A percentile compares a stretch with the other conserved stretches of the same genome.
Evolutionary conservation across 768 basidiomycete genomes (phyloP).

Genomic region (Termitomyces sp.): DNA sequence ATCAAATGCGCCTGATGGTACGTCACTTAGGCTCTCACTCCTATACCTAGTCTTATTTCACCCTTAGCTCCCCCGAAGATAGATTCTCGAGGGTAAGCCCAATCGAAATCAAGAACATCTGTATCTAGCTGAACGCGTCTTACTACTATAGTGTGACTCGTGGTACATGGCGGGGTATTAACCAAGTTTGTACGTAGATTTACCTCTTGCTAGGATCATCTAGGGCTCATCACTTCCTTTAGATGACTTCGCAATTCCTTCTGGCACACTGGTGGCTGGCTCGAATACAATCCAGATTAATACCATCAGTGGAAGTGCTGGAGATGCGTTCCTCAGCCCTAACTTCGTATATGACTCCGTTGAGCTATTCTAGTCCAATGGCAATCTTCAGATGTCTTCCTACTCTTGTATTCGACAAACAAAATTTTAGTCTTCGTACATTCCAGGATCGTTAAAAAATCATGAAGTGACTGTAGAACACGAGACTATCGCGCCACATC

Average conservation of each 20-base stretch:
- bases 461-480: background rate
- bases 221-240: background rate
- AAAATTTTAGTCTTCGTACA: background rate
- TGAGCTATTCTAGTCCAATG: conserved; percentile 28
- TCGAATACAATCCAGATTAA: conserved; percentile 39
- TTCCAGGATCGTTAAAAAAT: background rate
- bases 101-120: background rate
- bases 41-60: background rate
- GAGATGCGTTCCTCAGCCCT: conserved; percentile 38
- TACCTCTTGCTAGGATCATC: background rate
- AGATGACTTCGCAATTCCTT: conserved; percentile 39
- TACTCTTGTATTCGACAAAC: background rate
- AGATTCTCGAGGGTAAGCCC: conserved; percentile 37
- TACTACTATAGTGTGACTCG: conserved; percentile 32
- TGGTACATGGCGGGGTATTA: conserved; percentile 45
- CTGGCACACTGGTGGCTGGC: conserved; percentile 31
- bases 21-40: background rate
- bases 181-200: conserved; percentile 33
- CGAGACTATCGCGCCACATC: conserved; percentile 1
- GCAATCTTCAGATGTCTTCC: background rate
- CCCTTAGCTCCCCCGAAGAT: conserved; percentile 29
- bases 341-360: conserved; percentile 41
- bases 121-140: background rate
- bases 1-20: conserved; percentile 33
- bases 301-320: conserved; percentile 38